Conservation (phyloP, 495 filamentous ascomycete genomes). For the Aspergillus avenaceus region DNA sequence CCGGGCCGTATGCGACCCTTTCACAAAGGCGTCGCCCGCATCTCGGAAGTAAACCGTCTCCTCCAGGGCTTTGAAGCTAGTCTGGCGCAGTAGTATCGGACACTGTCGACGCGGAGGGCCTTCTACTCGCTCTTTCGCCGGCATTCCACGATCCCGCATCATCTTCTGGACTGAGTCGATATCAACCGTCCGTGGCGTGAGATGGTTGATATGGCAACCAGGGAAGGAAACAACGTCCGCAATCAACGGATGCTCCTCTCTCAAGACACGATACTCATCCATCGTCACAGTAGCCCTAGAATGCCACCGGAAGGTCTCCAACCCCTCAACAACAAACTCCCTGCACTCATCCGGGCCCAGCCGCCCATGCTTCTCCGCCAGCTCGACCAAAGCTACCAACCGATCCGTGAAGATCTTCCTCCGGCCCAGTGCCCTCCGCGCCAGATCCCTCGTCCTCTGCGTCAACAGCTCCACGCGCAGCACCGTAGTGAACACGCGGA, state of each 20-base stretch:
- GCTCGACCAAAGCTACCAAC: slow-evolving; percentile 22
- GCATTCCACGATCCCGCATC: slow-evolving; percentile 30
- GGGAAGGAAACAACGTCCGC: slow-evolving; percentile 41
- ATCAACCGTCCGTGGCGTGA: slow-evolving; percentile 42
- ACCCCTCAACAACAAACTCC: slow-evolving; percentile 30
- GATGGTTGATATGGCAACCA: slow-evolving; percentile 41
- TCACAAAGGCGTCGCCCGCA: slow-evolving; percentile 8
- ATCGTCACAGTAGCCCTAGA: slow-evolving; percentile 30
- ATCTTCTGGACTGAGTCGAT: slow-evolving; percentile 33
- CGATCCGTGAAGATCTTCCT: slow-evolving; percentile 33
- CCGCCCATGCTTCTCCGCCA: slow-evolving; percentile 16
- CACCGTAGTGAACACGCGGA: slow-evolving; percentile 42
- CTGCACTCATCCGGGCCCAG: slow-evolving; percentile 16
- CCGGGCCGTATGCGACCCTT: slow-evolving; percentile 36
- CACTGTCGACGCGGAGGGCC: slow-evolving; percentile 33
- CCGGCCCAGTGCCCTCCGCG: slow-evolving; percentile 21
- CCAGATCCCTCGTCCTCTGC: slow-evolving; percentile 19
- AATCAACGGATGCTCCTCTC: slow-evolving; percentile 35
- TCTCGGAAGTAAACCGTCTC: slow-evolving; percentile 32
- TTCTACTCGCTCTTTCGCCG: slow-evolving; percentile 38
- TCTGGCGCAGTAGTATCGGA: slow-evolving; percentile 38
- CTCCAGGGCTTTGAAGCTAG: slow-evolving; percentile 40
- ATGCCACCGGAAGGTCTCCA: slow-evolving; percentile 39
- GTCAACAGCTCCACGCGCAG: slow-evolving; percentile 35
- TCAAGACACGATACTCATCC: slow-evolving; percentile 33